Conservation (phyloP, 371 early-diverging fungal genomes). For the Mucor circinelloides region DNA sequence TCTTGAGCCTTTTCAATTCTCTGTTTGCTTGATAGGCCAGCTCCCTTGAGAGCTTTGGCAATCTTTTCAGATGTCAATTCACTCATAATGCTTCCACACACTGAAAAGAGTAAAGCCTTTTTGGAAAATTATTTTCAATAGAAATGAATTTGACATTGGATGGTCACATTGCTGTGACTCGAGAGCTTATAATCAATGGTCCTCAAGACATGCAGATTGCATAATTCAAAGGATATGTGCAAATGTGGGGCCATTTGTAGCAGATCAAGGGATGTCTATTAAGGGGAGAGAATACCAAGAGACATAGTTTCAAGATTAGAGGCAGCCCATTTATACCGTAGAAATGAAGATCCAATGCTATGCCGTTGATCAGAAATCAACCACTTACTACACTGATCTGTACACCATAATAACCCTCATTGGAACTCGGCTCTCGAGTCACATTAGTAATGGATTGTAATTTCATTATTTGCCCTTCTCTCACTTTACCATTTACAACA, state of each 20-base stretch:
- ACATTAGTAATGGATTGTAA: neutral
- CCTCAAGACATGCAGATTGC: neutral
- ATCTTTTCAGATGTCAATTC: slow-evolving; percentile 31
- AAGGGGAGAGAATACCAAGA: too few species aligned
- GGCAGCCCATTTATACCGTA: neutral
- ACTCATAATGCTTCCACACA: slow-evolving; percentile 13
- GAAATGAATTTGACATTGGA: neutral
- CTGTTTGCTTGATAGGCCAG: slow-evolving; percentile 35
- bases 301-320: too few species aligned
- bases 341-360: neutral
- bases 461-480: neutral
- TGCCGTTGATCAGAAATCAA: too few species aligned
- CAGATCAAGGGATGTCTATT: neutral
- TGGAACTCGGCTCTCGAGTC: neutral
- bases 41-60: slow-evolving; percentile 47
- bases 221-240: neutral
- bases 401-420: neutral
- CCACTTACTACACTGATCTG: too few species aligned
- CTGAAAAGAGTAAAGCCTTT: slow-evolving; percentile 2
- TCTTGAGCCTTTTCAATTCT: slow-evolving; percentile 39
- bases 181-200: neutral
- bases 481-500: neutral
- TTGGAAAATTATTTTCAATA: slow-evolving; percentile 7
- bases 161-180: neutral
- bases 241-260: neutral